Evolutionary conservation across 305 asterid genomes (phyloP), one percentile per base, ranked within the genome.

Genomic region (Fraxinus albicans): DNA sequence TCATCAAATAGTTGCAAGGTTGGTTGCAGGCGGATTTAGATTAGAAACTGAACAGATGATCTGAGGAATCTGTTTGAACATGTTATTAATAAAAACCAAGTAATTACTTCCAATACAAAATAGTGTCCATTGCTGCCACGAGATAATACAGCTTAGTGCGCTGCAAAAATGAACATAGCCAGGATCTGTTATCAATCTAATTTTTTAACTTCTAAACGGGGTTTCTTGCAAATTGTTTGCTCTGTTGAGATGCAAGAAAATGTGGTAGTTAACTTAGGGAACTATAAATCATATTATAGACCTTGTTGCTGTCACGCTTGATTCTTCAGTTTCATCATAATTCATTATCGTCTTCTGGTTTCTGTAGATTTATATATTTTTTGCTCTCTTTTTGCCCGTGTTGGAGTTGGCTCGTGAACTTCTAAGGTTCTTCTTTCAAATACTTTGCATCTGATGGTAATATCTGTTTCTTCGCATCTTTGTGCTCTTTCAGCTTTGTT

Each of bases 401-500:
- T n/a, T 29, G 35, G 19, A 17, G 27, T 38, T 25, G 73, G 72
- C 72, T 73, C 70, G 23, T 80, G 25, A 25, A 65, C 36, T 31
- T 58, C 83, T 76, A 88, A 33, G 91, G 85, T 75, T 89, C 88
- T 78, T 38, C 87, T 29, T 35, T 86, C 17, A 69, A 63, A 79
- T 44, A 29, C 19, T 74, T 83, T 67, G 77, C 81, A 25, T 83
- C 87, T 33, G 88, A 38, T 50, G 82, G 21, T 23, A 72, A 6
- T 69, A 29, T 72, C 44, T 12, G 78, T 47, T 50, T 80, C 85
- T 79, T 88, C 21, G 77, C 81, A 4, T 88, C 90, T 42, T 88
- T 86, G 10, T 44, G 50, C 80, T 86, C 91, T 79, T 84, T 79
- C 85, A 47, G 73, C 75, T 77, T 87, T 79, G 21, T 81, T 63